A percentile compares a stretch with the other conserved stretches of the same genome.
Conservation (phyloP, 495 filamentous ascomycete species). For the Zalerion maritima region DNA sequence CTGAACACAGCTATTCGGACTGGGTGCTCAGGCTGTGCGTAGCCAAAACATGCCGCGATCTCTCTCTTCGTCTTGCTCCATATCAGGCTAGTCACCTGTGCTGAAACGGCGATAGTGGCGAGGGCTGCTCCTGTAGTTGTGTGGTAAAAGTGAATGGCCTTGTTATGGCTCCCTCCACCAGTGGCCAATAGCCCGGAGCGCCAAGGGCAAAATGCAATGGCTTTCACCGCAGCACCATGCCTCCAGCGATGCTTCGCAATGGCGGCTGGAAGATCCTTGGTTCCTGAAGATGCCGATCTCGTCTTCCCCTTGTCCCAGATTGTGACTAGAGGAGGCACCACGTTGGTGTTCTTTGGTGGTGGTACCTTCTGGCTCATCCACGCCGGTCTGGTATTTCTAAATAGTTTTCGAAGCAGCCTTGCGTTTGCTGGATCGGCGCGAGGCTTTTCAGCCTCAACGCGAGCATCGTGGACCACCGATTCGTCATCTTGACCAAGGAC, state of each 20-base stretch:
- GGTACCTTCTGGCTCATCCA: too few species aligned
- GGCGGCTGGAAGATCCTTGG: slow-evolving; percentile 24
- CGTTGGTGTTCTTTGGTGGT: slow-evolving; percentile 2
- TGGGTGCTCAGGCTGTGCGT: slow-evolving; percentile 84
- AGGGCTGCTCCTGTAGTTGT: slow-evolving; percentile 70
- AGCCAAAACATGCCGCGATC: slow-evolving; percentile 88
- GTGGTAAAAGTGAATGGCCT: slow-evolving; percentile 92
- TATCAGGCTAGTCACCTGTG: slow-evolving; percentile 84
- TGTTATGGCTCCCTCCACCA: slow-evolving; percentile 86
- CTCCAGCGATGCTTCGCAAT: slow-evolving; percentile 57
- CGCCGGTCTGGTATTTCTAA: neutral
- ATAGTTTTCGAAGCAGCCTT: neutral
- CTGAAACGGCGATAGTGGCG: slow-evolving; percentile 80
- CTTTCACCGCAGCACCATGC: slow-evolving; percentile 86
- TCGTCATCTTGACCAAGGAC: slow-evolving; percentile 29
- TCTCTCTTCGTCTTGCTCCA: slow-evolving; percentile 80
- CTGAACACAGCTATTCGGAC: slow-evolving; percentile 87
- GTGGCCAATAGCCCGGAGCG: slow-evolving; percentile 76
- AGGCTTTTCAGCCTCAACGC: slow-evolving; percentile 1
- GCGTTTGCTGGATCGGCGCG: neutral
- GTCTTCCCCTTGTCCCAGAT: slow-evolving; percentile 5
- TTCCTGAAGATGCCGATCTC: neutral
- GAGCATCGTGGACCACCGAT: neutral
- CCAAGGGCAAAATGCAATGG: slow-evolving; percentile 96
- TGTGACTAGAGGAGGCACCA: neutral